Conservation (phyloP, 305 asterid species). For the Coffea humblotiana region DNA sequence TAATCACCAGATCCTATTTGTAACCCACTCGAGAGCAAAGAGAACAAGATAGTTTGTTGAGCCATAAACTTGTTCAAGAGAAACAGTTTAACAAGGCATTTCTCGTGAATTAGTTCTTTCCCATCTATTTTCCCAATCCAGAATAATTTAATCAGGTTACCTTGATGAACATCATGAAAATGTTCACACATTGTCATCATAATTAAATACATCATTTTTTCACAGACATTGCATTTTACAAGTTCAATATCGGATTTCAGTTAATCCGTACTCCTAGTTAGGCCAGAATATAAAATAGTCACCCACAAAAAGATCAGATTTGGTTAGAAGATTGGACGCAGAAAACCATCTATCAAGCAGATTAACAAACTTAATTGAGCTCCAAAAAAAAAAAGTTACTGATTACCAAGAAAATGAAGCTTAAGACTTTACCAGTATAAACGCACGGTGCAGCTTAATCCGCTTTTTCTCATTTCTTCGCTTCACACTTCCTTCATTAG, state of each 20-base stretch:
- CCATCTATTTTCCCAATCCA: not conserved
- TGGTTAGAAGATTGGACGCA: not conserved
- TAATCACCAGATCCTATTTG: not conserved
- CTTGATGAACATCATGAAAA: not conserved
- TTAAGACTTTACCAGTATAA: slow-evolving; percentile 53
- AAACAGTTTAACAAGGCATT: not conserved
- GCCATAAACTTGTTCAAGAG: not conserved
- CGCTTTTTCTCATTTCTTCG: slow-evolving; percentile 83
- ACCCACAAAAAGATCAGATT: not conserved
- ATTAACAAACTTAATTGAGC: not conserved
- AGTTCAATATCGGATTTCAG: not conserved
- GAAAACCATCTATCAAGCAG: not conserved
- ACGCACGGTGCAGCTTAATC: slow-evolving; percentile 56
- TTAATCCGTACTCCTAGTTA: not conserved
- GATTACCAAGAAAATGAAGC: not conserved
- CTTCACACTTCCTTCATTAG: slow-evolving; percentile 87
- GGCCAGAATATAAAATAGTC: not conserved
- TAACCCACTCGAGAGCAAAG: not conserved
- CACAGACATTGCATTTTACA: not conserved
- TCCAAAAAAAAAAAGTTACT: not conserved
- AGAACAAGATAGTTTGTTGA: not conserved
- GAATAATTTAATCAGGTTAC: not conserved
- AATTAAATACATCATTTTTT: too few relatives aligned
- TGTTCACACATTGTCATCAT: not conserved
- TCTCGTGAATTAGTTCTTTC: not conserved